Conservation (phyloP, 1,139 yeast genomes). For the Pichiaceae sp. region DNA sequence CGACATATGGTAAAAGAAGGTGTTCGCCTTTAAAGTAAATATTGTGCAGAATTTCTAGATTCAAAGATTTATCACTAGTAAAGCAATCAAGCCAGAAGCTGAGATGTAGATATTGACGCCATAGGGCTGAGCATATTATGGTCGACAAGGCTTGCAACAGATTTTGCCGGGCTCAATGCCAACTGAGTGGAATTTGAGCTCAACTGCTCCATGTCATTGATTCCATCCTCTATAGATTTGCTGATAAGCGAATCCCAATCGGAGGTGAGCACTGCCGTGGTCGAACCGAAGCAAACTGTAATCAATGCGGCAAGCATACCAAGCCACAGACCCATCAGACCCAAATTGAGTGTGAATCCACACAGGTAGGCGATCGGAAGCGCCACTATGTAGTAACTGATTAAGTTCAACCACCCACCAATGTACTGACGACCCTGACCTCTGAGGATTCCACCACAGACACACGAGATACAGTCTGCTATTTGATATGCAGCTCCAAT, state of each 20-base stretch:
- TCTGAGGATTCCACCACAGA: constrained; percentile 51
- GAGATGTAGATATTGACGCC: too few species aligned
- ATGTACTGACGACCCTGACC: constrained; percentile 64
- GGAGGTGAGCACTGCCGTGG: constrained; percentile 36
- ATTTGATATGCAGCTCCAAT: constrained; percentile 54
- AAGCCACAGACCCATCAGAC: constrained; percentile 51
- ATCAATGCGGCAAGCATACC: constrained; percentile 52
- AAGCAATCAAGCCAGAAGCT: too few species aligned
- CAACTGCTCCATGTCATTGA: constrained; percentile 6
- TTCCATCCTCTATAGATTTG: constrained; percentile 21
- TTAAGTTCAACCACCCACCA: constrained; percentile 51
- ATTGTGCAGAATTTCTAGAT: too few species aligned
- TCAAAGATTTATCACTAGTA: too few species aligned
- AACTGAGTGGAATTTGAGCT: not conserved
- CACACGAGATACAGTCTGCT: constrained; percentile 46
- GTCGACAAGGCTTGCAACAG: constrained; percentile 6
- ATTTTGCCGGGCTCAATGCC: not conserved
- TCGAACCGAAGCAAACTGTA: constrained; percentile 37
- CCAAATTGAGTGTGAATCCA: constrained; percentile 38
- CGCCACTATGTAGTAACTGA: constrained; percentile 51
- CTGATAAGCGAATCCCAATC: constrained; percentile 50
- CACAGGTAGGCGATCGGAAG: constrained; percentile 48
- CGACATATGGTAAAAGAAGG: too few species aligned
- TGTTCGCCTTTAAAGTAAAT: too few species aligned
- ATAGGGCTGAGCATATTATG: constrained; percentile 18